These are phyloP conservation scores for Suillus cothurnatus DNA, from an alignment of 768 basidiomycete genomes.

Conservation along the genomic window DNA sequence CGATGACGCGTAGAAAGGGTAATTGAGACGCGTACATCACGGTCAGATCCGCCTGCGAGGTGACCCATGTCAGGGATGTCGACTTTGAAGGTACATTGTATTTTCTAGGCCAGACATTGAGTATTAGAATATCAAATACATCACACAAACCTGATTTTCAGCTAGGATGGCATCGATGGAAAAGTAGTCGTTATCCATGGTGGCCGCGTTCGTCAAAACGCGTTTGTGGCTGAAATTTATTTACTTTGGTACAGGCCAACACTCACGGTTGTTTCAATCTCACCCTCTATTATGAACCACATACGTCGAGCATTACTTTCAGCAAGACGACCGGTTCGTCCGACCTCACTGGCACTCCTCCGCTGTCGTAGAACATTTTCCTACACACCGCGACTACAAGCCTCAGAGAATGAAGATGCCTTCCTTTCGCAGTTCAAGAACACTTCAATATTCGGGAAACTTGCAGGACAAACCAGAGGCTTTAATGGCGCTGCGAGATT, in stretches of 20 bases:
- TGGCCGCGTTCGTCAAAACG: conserved; percentile 12
- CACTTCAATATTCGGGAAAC: conserved; percentile 48
- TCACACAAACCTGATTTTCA: conserved; percentile 72
- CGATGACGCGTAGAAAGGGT: conserved; percentile 6
- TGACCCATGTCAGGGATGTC: conserved; percentile 87
- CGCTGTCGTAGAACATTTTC: conserved; percentile 31
- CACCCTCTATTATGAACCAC: conserved; percentile 23
- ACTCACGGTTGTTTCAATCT: background rate
- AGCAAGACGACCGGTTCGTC: conserved; percentile 19
- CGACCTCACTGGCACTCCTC: conserved; percentile 12
- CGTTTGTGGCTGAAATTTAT: conserved; percentile 23
- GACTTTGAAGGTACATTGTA: conserved; percentile 91
- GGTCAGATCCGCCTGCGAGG: conserved; percentile 82
- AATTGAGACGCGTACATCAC: conserved; percentile 58
- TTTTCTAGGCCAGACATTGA: conserved; percentile 55
- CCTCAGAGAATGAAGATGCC: conserved; percentile 35
- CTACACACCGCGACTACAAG: conserved; percentile 29
- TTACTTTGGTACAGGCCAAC: background rate
- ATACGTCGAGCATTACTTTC: conserved; percentile 18
- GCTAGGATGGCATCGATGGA: conserved; percentile 90
- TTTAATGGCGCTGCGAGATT: conserved; percentile 46
- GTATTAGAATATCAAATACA: background rate
- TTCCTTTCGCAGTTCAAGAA: conserved; percentile 46
- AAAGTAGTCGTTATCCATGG: conserved; percentile 92
- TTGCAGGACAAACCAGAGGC: conserved; percentile 53